Base-by-base conservation (phyloP, 345 rosid species). In the Carallia pectinifolia region DNA sequence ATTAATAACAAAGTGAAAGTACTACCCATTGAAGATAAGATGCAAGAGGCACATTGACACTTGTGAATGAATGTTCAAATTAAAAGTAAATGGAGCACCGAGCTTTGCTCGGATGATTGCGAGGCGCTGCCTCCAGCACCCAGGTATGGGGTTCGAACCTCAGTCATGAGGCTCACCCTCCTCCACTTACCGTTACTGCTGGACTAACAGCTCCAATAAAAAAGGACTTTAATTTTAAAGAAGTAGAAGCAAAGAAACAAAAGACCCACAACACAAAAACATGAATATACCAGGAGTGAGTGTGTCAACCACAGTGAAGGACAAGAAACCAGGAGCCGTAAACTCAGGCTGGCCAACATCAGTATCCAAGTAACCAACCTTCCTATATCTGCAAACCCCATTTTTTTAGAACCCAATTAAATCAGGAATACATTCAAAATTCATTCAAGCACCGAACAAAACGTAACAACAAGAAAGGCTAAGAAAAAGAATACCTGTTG, bases 291-390 rank as follows among this genome's bases (percentile, higher is more conserved):
- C 97, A 71, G 82, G 78, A 60, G 86, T 84, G 48, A 74, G 71
- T 76, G 84, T 77, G 70, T 90, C 94, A 19, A 90, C 85, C 58
- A 88, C 76, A 23, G 91, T 88, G 69, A 95, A 87, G 71, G 99
- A 95, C 30, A 92, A 79, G 63, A 95, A 84, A 53, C 98, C 99
- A 68, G 97, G 94, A 69, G 92, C 67, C 62, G 98, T 88, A 65
- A 92, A 92, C 77, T 95, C 98, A 48, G 99, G 87, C 80, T 95
- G 98, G 61, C 99, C 99, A 73, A 89, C 96, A 82, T 95, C 99
- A 0, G 89, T 85, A 79, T 95, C 98, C 90, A 92, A 86, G 79
- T 85, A 95, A 61, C 89, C 96, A 30, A 89, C 96, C 73, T 79
- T 90, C 68, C 72, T 85, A 74, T 87, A 90, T 74, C 99, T 92